These are phyloP conservation scores for Alnus rubra DNA, from an alignment of 306 rosid species.

Conservation along the genomic window DNA sequence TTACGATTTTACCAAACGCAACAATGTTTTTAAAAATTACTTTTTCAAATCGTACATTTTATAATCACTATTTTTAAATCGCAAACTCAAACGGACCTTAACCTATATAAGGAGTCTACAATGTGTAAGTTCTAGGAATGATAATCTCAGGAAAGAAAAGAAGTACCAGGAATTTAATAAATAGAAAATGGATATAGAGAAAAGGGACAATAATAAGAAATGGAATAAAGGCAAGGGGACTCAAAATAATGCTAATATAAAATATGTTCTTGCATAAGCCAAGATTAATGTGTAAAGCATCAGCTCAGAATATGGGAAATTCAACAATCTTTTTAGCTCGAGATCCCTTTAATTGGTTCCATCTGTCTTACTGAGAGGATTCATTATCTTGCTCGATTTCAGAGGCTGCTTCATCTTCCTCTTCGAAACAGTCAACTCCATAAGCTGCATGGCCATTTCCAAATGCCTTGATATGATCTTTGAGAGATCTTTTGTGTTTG, in stretches of 20 bases:
- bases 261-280: conserved; percentile 1
- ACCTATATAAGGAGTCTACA: no score
- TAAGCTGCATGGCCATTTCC: conserved; percentile 75
- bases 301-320: conserved; percentile 17
- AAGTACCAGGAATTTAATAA: no score
- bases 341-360: not conserved
- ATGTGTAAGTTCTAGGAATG: no score
- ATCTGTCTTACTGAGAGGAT: conserved; percentile 34
- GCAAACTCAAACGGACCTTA: no score
- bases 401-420: conserved; percentile 59
- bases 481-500: conserved; percentile 88
- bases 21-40: no score
- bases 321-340: conserved; percentile 3
- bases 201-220: not conserved
- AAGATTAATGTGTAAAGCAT: not conserved
- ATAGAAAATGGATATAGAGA: not conserved
- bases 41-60: no score
- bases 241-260: not conserved
- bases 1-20: no score
- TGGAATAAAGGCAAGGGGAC: not conserved
- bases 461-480: conserved; percentile 88
- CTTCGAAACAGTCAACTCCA: conserved; percentile 69
- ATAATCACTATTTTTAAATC: no score
- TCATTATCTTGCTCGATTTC: conserved; percentile 66
- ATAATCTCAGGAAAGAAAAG: no score